phyloP scores from a whole-genome alignment of 176 grass and related monocot species.

The Cenchrus fungigraminus region DNA sequence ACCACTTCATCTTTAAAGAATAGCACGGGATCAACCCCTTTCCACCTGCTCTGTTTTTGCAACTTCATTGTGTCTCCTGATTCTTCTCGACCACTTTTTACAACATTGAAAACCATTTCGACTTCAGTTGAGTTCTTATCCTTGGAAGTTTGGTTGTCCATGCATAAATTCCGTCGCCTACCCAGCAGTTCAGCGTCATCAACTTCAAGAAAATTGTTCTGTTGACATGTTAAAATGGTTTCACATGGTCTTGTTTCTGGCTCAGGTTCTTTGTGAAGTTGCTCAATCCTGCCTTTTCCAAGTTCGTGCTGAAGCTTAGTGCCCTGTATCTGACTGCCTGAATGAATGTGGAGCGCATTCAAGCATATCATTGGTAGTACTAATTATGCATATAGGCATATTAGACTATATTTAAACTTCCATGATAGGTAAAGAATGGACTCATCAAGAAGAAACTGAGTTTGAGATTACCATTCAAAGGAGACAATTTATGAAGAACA shows the following conservation, averaged over 20 bases:
- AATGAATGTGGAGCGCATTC: slow-evolving; percentile 31
- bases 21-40: slow-evolving; percentile 83
- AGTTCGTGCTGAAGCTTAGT: slow-evolving; percentile 37
- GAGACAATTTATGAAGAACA: slow-evolving; percentile 76
- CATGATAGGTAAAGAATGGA: slow-evolving; percentile 9
- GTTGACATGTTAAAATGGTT: slow-evolving; percentile 28
- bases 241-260: slow-evolving; percentile 32
- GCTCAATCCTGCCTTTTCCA: not conserved
- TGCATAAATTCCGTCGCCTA: slow-evolving; percentile 20
- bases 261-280: slow-evolving; percentile 42
- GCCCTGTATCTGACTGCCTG: slow-evolving; percentile 47
- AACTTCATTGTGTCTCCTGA: slow-evolving; percentile 37
- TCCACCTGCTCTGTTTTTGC: slow-evolving; percentile 57
- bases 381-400: slow-evolving; percentile 2
- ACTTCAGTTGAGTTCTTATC: slow-evolving; percentile 32
- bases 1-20: slow-evolving; percentile 68
- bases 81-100: slow-evolving; percentile 43
- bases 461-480: slow-evolving; percentile 61
- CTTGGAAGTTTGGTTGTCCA: slow-evolving; percentile 11
- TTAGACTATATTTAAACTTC: slow-evolving; percentile 27
- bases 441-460: slow-evolving; percentile 11
- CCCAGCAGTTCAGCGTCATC: slow-evolving; percentile 27
- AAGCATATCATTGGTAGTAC: not conserved
- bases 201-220: slow-evolving; percentile 41
- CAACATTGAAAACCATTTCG: slow-evolving; percentile 30